Conservation (phyloP, 2,329 filamentous ascomycete genomes). For the Dothistroma septosporum region DNA sequence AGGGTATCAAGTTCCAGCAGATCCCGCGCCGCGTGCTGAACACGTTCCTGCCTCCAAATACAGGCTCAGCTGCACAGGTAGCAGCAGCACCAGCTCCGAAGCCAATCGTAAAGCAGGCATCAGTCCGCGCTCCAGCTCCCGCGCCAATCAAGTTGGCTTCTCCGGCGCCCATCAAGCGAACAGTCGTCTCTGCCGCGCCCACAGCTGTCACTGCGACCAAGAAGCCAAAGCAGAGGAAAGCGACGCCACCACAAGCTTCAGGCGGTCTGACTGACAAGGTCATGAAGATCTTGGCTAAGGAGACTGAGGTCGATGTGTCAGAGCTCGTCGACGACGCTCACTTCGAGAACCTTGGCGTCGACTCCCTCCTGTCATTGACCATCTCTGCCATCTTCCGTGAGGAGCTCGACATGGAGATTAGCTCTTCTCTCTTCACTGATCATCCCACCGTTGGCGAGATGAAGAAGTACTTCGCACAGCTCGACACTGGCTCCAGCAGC, state of each 20-base stretch:
- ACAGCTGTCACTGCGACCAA: slow-evolving; percentile 32
- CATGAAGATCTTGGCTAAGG: slow-evolving; percentile 63
- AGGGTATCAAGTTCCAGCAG: slow-evolving; percentile 62
- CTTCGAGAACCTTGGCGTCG: slow-evolving; percentile 60
- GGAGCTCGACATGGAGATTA: slow-evolving; percentile 57
- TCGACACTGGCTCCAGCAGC: slow-evolving; percentile 38
- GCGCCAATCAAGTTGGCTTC: slow-evolving; percentile 22
- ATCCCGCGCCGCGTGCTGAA: slow-evolving; percentile 64
- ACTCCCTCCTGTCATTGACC: slow-evolving; percentile 58
- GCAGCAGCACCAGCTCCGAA: slow-evolving; percentile 33
- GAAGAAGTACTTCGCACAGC: slow-evolving; percentile 53
- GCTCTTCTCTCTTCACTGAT: slow-evolving; percentile 57
- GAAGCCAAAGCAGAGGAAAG: slow-evolving; percentile 51
- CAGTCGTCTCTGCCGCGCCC: slow-evolving; percentile 29
- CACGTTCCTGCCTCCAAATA: slow-evolving; percentile 61
- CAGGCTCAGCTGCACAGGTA: slow-evolving; percentile 32
- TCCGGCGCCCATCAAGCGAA: slow-evolving; percentile 17
- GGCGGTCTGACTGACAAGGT: slow-evolving; percentile 50
- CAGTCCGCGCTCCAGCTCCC: slow-evolving; percentile 17
- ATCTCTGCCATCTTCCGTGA: slow-evolving; percentile 60
- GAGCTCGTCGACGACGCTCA: slow-evolving; percentile 58
- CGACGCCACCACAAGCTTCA: slow-evolving; percentile 50
- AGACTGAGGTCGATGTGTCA: slow-evolving; percentile 56
- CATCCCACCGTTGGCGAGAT: slow-evolving; percentile 57
- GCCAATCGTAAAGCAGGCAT: slow-evolving; percentile 8